These are phyloP conservation scores for Aureobasidium mangrovei DNA, from an alignment of 2,329 filamentous ascomycete species.

Conservation along the genomic window DNA sequence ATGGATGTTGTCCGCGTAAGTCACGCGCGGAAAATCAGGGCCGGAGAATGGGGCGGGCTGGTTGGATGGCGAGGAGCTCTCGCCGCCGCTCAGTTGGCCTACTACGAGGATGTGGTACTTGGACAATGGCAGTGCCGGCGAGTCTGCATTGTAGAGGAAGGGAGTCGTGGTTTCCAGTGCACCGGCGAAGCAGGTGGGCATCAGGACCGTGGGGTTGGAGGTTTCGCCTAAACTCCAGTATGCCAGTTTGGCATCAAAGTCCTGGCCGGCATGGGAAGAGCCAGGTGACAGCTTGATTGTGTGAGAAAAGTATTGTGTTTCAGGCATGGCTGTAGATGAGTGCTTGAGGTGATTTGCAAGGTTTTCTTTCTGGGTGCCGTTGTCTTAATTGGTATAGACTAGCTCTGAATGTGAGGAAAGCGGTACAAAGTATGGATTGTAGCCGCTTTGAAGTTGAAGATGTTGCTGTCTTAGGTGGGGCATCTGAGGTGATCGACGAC, in stretches of 20 bases:
- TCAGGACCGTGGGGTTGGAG: slow-evolving; percentile 34
- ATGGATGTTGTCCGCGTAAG: slow-evolving; percentile 45
- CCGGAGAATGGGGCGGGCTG: slow-evolving; percentile 25
- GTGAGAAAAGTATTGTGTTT: slow-evolving; percentile 22
- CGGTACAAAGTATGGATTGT: background rate
- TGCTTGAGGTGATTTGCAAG: too few relatives aligned
- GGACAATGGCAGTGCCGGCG: slow-evolving; percentile 32
- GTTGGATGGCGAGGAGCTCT: slow-evolving; percentile 47
- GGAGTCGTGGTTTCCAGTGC: slow-evolving; percentile 42
- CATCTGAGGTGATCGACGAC: background rate
- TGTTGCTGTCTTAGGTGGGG: background rate
- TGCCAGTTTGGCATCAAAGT: slow-evolving; percentile 27
- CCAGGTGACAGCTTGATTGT: slow-evolving; percentile 21
- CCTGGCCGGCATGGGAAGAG: slow-evolving; percentile 19
- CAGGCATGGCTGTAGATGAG: slow-evolving; percentile 15
- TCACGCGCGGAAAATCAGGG: slow-evolving; percentile 36
- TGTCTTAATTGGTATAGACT: background rate
- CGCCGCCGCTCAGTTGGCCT: slow-evolving; percentile 45
- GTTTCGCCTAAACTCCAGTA: slow-evolving; percentile 37
- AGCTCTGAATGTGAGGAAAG: background rate
- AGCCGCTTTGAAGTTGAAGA: background rate
- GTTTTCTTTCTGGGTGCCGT: background rate
- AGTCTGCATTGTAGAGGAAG: slow-evolving; percentile 32
- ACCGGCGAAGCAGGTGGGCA: slow-evolving; percentile 49
- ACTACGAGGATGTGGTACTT: slow-evolving; percentile 44